Evolutionary conservation across 225 moss, liverwort and hornwort species (phyloP), one percentile per base, ranked within the genome.

Genomic region (Pseudisothecium myosuroides): DNA sequence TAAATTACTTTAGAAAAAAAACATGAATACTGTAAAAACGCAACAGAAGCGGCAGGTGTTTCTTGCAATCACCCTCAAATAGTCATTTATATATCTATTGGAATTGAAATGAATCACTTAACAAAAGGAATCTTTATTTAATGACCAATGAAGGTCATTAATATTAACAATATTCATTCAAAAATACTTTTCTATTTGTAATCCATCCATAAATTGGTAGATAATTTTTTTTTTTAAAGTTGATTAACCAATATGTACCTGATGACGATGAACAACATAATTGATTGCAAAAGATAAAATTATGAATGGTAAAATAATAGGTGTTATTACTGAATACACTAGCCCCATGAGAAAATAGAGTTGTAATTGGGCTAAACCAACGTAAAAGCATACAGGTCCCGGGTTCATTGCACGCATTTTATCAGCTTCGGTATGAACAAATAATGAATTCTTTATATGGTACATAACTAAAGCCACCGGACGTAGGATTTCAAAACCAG

Each of bases 261-360:
- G 98, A 90, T 98, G 97, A n/a, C 97, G 94, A 81, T 93, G 86
- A 47, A 93, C 94, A 68, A 97, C 49, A 88, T 95, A 97, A 14
- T 96, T 96, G 16, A 98, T 92, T 10, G 76, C 86, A 78, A 98
- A 98, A 54, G 92, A 93, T 6, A 76, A 60, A 63, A 96, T 89
- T 74, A 98, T 93, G 36, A 98, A 98, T 15, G 97, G 98, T 52
- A 97, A 39, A 61, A 98, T 96, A 66, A 97, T 88, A 22, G 98
- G 98, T 0, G 96, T 94, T 55, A 95, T 96, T 7, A 97, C 91
- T 0, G 97, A 96, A 82, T 98, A 98, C 0, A 98, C 95, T 28
- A 96, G 91, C 19, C 98, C 98, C 91, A 98, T 94, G 16, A 98
- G 91, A 86, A 97, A 97, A 82, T 98, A 98, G 2, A 98, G 86